Evolutionary conservation across 345 rosid genomes (phyloP).

Genomic region (Arabidopsis suecica): DNA sequence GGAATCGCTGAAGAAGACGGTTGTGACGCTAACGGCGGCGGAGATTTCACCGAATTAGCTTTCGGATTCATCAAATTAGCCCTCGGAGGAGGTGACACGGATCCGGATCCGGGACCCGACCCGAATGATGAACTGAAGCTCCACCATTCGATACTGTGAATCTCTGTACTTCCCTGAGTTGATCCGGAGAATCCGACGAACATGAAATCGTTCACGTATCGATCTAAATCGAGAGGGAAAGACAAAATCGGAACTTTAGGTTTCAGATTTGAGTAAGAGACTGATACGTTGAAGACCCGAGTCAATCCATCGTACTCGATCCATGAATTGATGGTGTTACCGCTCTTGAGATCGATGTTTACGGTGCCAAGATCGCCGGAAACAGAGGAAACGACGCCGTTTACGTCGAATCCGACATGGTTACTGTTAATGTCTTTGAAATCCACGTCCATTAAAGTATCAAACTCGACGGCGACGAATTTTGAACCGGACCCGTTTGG

Average conservation of each 20-base stretch:
- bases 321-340: constrained; percentile 81
- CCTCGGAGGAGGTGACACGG: constrained; percentile 53
- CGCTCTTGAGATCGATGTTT: constrained; percentile 75
- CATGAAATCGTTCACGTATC: constrained; percentile 81
- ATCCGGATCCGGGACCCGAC: constrained; percentile 40
- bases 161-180: constrained; percentile 91
- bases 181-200: constrained; percentile 91
- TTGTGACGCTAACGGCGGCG: constrained; percentile 51
- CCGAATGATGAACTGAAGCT: constrained; percentile 77
- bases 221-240: constrained; percentile 65
- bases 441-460: constrained; percentile 85
- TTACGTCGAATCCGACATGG: constrained; percentile 83
- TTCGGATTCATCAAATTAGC: constrained; percentile 73
- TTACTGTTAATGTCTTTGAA: constrained; percentile 78
- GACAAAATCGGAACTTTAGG: constrained; percentile 69
- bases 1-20: constrained; percentile 63
- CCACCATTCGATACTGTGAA: constrained; percentile 91
- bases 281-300: constrained; percentile 52
- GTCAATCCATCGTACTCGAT: constrained; percentile 65
- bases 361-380: constrained; percentile 58
- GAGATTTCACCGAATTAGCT: constrained; percentile 64
- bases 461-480: constrained; percentile 84
- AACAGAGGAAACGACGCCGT: constrained; percentile 61
- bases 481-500: constrained; percentile 43
- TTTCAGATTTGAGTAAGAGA: constrained; percentile 82